Evolutionary conservation across 2,329 filamentous ascomycete genomes (phyloP).

Genomic region (Tolypocladium cylindrosporum): DNA sequence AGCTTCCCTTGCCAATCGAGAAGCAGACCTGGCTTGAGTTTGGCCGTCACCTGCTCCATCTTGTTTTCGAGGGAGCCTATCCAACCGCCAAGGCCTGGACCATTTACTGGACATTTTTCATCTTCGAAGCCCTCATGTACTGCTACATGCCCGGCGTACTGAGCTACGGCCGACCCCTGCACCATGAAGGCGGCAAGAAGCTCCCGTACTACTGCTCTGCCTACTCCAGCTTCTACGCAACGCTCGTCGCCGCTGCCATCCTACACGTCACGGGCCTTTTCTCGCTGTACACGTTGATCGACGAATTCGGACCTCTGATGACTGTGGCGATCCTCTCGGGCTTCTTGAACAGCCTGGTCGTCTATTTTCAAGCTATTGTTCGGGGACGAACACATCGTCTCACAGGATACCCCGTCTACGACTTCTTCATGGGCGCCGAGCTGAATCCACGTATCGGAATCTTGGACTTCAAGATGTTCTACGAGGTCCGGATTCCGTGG

Average conservation of each 20-base stretch:
- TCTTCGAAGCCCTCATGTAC: slow-evolving; percentile 75
- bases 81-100: slow-evolving; percentile 72
- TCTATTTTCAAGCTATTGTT: slow-evolving; percentile 71
- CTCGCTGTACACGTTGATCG: slow-evolving; percentile 80
- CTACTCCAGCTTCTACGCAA: slow-evolving; percentile 77
- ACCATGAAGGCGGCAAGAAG: slow-evolving; percentile 71
- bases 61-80: slow-evolving; percentile 75
- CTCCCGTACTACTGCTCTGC: slow-evolving; percentile 89
- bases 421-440: slow-evolving; percentile 87
- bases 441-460: slow-evolving; percentile 74
- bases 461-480: slow-evolving; percentile 91
- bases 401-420: slow-evolving; percentile 72
- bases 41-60: slow-evolving; percentile 52
- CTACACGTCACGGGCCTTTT: slow-evolving; percentile 78
- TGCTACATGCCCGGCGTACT: slow-evolving; percentile 76
- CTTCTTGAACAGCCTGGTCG: slow-evolving; percentile 69
- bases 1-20: slow-evolving; percentile 55
- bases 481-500: slow-evolving; percentile 86
- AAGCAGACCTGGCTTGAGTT: slow-evolving; percentile 64
- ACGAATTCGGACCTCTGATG: slow-evolving; percentile 88
- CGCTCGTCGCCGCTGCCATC: slow-evolving; percentile 54
- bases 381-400: slow-evolving; percentile 83
- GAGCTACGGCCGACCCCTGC: slow-evolving; percentile 75
- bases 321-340: slow-evolving; percentile 86
- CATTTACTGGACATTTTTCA: slow-evolving; percentile 88